These are phyloP conservation scores for Phytophthora fragariae DNA, from an alignment of 352 stramenopile genomes.

Conservation along the genomic window DNA sequence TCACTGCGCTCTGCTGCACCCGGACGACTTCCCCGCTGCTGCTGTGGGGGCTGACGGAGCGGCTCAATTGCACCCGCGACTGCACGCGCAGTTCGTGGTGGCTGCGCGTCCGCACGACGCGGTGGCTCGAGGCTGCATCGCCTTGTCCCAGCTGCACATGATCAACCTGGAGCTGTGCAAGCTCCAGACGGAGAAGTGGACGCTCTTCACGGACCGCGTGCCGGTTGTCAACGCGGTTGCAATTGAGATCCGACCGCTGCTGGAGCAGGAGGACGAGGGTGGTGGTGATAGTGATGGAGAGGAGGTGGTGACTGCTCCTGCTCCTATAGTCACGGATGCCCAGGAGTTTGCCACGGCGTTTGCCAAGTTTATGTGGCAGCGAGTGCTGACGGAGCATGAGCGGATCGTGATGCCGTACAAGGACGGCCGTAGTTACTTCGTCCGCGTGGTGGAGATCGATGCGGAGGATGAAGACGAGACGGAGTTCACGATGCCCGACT, in stretches of 20 bases:
- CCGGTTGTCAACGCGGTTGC: constrained; percentile 52
- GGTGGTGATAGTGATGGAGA: constrained; percentile 19
- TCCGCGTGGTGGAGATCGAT: constrained; percentile 77
- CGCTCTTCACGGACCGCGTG: constrained; percentile 71
- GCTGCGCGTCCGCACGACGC: constrained; percentile 48
- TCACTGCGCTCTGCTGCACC: constrained; percentile 70
- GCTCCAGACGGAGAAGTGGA: constrained; percentile 74
- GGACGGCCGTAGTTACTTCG: constrained; percentile 67
- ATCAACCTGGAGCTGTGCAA: constrained; percentile 88
- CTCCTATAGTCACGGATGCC: constrained; percentile 51
- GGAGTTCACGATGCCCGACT: constrained; percentile 87
- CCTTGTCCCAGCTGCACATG: constrained; percentile 66
- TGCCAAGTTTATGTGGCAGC: constrained; percentile 58
- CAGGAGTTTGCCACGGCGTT: constrained; percentile 64
- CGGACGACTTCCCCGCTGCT: constrained; percentile 59
- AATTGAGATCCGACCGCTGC: constrained; percentile 77
- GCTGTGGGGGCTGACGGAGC: constrained; percentile 22
- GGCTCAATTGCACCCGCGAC: constrained; percentile 63
- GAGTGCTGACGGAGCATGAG: constrained; percentile 84
- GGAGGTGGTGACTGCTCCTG: constrained; percentile 5
- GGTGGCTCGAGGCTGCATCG: constrained; percentile 62
- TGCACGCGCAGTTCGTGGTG: constrained; percentile 84
- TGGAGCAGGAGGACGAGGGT: constrained; percentile 17
- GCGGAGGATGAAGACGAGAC: constrained; percentile 77
- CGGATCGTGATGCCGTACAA: constrained; percentile 65